Conservation (phyloP, 768 basidiomycete genomes). For the Rhodotorula babjevae region DNA sequence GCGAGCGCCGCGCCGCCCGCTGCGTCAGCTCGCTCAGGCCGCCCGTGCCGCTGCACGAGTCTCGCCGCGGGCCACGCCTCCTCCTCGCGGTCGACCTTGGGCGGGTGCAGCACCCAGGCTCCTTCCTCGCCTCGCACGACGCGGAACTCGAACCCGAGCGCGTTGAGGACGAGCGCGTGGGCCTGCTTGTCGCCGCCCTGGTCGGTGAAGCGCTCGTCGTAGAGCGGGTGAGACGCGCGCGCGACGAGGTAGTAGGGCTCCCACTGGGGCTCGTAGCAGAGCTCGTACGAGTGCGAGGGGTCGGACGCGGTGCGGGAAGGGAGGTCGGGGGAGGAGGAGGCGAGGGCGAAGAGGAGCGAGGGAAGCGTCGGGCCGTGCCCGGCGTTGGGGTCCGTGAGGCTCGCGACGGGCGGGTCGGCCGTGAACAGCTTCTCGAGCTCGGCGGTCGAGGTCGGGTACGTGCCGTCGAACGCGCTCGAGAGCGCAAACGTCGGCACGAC, state of each 20-base stretch:
- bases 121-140: not conserved
- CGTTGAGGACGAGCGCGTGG: slow-evolving; percentile 20
- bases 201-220: slow-evolving; percentile 31
- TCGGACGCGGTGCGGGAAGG: slow-evolving; percentile 11
- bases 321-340: slow-evolving; percentile 10
- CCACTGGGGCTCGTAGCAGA: slow-evolving; percentile 27
- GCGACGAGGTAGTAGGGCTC: slow-evolving; percentile 29
- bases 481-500: slow-evolving; percentile 19
- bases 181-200: slow-evolving; percentile 29
- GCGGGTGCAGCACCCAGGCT: slow-evolving; percentile 22
- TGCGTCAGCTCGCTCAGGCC: not conserved
- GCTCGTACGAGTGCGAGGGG: not conserved
- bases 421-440: not conserved
- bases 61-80: slow-evolving; percentile 19
- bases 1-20: not conserved
- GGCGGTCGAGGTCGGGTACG: slow-evolving; percentile 1
- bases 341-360: slow-evolving; percentile 10
- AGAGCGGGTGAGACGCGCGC: slow-evolving; percentile 19
- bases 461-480: not conserved
- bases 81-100: not conserved
- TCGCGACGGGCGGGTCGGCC: not conserved
- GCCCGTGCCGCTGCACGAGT: not conserved
- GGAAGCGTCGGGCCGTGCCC: slow-evolving; percentile 25
- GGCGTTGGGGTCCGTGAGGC: slow-evolving; percentile 22
- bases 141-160: slow-evolving; percentile 16